Evolutionary conservation across 345 rosid species (phyloP).

Genomic region (Clarkia xantiana): DNA sequence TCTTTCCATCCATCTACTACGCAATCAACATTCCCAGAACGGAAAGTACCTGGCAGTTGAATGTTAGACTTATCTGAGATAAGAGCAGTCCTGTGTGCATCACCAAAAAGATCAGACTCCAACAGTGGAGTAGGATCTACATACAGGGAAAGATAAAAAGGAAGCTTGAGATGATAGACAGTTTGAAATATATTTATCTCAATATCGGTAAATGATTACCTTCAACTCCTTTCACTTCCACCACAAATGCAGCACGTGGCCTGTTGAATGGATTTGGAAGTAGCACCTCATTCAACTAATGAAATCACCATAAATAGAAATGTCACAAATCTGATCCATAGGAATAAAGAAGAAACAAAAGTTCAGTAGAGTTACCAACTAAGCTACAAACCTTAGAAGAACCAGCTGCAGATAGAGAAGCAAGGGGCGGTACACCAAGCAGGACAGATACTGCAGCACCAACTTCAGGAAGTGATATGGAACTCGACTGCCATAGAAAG

Average conservation of each 20-base stretch:
- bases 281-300: constrained; percentile 72
- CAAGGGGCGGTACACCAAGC: constrained; percentile 73
- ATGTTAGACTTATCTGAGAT: constrained; percentile 36
- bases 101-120: constrained; percentile 20
- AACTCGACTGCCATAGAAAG: constrained; percentile 23
- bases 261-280: constrained; percentile 69
- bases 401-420: constrained; percentile 48
- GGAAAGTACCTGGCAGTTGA: constrained; percentile 55
- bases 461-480: constrained; percentile 41
- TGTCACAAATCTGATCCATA: not conserved
- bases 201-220: constrained; percentile 17
- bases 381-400: constrained; percentile 52
- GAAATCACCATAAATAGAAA: constrained; percentile 4
- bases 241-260: constrained; percentile 66
- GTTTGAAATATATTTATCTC: not conserved
- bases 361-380: not conserved
- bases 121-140: constrained; percentile 29
- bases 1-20: no score
- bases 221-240: constrained; percentile 69
- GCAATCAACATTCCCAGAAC: not conserved
- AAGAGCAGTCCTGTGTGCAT: constrained; percentile 29
- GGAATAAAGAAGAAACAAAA: not conserved
- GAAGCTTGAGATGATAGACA: not conserved
- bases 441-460: constrained; percentile 77
- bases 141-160: constrained; percentile 5